Evolutionary conservation across 345 rosid species (phyloP).

Genomic region (Crucihimalaya himalaica): DNA sequence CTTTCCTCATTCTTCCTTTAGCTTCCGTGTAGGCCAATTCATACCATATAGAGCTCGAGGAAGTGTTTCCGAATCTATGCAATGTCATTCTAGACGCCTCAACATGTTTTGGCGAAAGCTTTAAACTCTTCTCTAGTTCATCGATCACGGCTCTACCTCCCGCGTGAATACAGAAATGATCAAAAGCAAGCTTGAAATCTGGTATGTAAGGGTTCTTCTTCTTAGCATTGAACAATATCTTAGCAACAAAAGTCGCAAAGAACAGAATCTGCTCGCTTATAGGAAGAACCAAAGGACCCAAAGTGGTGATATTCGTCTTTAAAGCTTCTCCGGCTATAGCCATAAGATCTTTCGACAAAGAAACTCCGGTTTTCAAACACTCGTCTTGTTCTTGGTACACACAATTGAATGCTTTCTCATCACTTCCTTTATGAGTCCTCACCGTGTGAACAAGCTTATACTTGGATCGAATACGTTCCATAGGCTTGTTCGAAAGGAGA

Average conservation of each 20-base stretch:
- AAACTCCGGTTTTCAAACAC: constrained; percentile 76
- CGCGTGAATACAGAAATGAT: constrained; percentile 88
- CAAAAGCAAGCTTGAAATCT: constrained; percentile 86
- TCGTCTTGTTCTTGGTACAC: constrained; percentile 86
- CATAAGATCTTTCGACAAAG: constrained; percentile 84
- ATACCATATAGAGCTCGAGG: constrained; percentile 92
- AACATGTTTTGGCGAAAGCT: constrained; percentile 64
- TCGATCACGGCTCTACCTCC: constrained; percentile 92
- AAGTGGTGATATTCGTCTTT: constrained; percentile 75
- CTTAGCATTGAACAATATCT: constrained; percentile 57
- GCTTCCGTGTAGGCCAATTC: constrained; percentile 86
- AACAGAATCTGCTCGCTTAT: constrained; percentile 81
- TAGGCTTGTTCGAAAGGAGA: constrained; percentile 60
- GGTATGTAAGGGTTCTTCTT: constrained; percentile 65
- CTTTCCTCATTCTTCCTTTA: constrained; percentile 73
- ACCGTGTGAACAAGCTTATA: constrained; percentile 81
- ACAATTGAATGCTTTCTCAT: constrained; percentile 79
- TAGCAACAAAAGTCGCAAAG: constrained; percentile 58
- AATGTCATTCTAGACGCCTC: constrained; percentile 91
- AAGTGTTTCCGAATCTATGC: constrained; percentile 89
- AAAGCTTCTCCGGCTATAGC: constrained; percentile 80
- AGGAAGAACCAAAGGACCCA: constrained; percentile 91
- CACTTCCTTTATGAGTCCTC: constrained; percentile 78
- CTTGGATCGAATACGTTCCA: constrained; percentile 63
- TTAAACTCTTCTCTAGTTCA: constrained; percentile 84